Evolutionary conservation across 2,329 filamentous ascomycete genomes (phyloP).

Genomic region (Colletotrichum paranaense): DNA sequence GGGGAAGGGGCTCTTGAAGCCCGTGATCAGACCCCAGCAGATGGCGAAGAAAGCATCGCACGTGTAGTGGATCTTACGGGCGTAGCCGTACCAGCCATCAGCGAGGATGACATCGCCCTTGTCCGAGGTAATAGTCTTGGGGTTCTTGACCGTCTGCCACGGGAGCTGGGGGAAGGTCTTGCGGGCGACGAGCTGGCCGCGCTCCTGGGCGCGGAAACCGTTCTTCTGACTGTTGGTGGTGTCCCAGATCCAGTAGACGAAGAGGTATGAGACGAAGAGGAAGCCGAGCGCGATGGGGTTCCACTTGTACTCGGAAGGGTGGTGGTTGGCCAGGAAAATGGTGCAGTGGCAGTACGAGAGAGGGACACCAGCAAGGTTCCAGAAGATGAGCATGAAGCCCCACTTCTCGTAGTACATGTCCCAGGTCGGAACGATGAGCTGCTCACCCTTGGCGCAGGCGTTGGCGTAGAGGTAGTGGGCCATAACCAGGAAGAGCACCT

Average conservation of each 20-base stretch:
- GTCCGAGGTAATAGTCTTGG: slow-evolving; percentile 78
- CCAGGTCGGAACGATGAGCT: slow-evolving; percentile 90
- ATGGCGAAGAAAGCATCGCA: slow-evolving; percentile 84
- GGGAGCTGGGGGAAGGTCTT: slow-evolving; percentile 92
- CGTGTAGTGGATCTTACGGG: slow-evolving; percentile 70
- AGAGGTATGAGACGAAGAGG: slow-evolving; percentile 79
- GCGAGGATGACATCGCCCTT: slow-evolving; percentile 82
- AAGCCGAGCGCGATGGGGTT: slow-evolving; percentile 73
- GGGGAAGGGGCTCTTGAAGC: slow-evolving; percentile 83
- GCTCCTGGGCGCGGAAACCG: slow-evolving; percentile 84
- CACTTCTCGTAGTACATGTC: slow-evolving; percentile 98
- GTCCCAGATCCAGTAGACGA: slow-evolving; percentile 93
- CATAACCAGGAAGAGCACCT: slow-evolving; percentile 86
- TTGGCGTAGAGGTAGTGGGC: slow-evolving; percentile 94
- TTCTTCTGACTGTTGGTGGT: slow-evolving; percentile 95
- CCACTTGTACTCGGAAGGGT: slow-evolving; percentile 82
- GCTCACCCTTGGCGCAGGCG: slow-evolving; percentile 91
- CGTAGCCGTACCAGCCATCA: slow-evolving; percentile 81
- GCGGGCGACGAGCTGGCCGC: slow-evolving; percentile 75
- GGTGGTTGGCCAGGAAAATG: slow-evolving; percentile 87
- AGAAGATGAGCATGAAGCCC: slow-evolving; percentile 98
- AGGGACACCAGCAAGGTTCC: slow-evolving; percentile 93
- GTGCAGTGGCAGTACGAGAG: slow-evolving; percentile 95
- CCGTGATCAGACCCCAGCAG: slow-evolving; percentile 83
- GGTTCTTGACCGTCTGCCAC: slow-evolving; percentile 86